Evolutionary conservation across 169 alveolate genomes (phyloP), one percentile per base, ranked within the genome.

Genomic region (Plasmodium knowlesi): DNA sequence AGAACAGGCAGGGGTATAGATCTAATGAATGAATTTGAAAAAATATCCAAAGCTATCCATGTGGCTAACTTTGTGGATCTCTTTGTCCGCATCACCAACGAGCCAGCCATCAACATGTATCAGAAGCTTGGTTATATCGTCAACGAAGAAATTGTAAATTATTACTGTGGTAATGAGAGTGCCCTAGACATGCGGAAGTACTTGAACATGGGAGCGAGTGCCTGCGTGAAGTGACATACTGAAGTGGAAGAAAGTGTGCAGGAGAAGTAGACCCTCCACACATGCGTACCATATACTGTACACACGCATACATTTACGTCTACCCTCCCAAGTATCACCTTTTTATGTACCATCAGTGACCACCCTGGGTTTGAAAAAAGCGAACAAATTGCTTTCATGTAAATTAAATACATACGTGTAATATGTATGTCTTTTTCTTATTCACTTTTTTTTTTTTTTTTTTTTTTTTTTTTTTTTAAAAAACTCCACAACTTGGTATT

Each of bases 121-220:
- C 74, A 84, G 72, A 91, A 82, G 76, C 79, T 89, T 70, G 96
- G 96, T 5, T 96, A 96, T 83, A 54, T 83, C 43, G 93, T 95
- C 67, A 95, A 95, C 88, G 79, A 80, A 53, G 95, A 83, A 67
- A 86, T 93, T 19, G 96, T 91, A 3, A 91, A 84, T 50, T 96
- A 96, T 71, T 96, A 96, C 92, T 84, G 92, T 70, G 95, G 91
- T 50, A 84, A 46, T 34, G 95, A 84, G 79, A 96, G 96, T 95
- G 97, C 97, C 14, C 82, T 84, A 2, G 97, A 96, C 50, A 96
- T 96, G 97, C 78, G 97, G n/a, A 96, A 95, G 67, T 54, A 90
- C 53, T 30, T 82, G 70, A 28, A 82, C 43, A 14, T 81, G 57
- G 32, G 32, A 2, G 2, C 73, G 30, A 32, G 32, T 14, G 73